Base-by-base conservation (phyloP, 1,284 basidiomycete species). In the Phellopilus nigrolimitatus region DNA sequence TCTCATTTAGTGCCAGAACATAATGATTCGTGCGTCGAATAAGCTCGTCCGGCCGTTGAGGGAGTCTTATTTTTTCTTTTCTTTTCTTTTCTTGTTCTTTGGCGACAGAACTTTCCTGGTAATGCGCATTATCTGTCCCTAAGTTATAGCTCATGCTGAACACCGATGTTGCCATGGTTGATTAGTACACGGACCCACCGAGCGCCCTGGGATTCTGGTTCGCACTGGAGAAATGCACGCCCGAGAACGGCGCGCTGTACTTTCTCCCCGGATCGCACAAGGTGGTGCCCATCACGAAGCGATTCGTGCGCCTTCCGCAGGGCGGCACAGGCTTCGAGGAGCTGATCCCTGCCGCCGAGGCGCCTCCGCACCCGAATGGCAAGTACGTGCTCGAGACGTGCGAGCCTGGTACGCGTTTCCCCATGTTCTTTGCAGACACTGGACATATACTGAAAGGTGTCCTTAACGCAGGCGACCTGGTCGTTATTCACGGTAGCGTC, bases 171-270 rank as follows among this genome's bases (percentile, higher is more conserved):
- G 7, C 42, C n/a, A 15, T 5, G n/a, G n/a, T n/a, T n/a, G n/a
- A 37, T 38, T 43, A 92, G 92, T 97, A 95, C 67, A 97, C 94
- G 3, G 74, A 89, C 44, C 95, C 95, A 6, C 91, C 91, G 0
- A 84, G 82, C 4, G 95, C 95, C 0, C 75, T 98, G 4, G 95
- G 95, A 0, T 91, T 94, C 64, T 99, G 95, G 95, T 89, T 97
- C 53, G 91, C 95, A 0, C 71, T 98, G 17, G 95, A 98, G 65
- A 79, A 81, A 56, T 95, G 92, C 64, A 93, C 91, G 4, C 66
- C 79, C 1, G 69, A 73, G 45, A 97, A 97, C 60, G 94, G 94
- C 3, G 92, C 93, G 19, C 74, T 97, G 37, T 93, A 88, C 1
- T 97, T 97, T 69, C 73, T 93, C 0, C 91, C 93, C 0, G 91